Evolutionary conservation across 305 asterid species (phyloP), one percentile per base, ranked within the genome.

Genomic region (Rubia tinctorum): DNA sequence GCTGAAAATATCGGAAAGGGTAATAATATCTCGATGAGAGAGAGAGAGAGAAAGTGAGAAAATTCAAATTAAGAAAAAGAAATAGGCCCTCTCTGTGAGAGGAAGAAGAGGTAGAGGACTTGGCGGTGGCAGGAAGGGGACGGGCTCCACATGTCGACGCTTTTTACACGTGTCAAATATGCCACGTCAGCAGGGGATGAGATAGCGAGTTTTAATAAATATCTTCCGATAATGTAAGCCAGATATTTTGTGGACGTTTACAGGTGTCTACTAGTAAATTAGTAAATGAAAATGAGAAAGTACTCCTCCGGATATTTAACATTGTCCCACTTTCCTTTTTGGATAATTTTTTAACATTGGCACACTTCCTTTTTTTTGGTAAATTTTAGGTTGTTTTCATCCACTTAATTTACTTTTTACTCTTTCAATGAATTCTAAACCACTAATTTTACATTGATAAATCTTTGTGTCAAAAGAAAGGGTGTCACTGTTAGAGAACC

Each of bases 131-230:
- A 34, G 42, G 74, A 18, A 5, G 5, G 15, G 66, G n/a, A 1
- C 58, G 27, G 84, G 82, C 75, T 77, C 98, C 91, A 87, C 91
- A 77, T 74, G 84, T 87, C 76, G 11, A 81, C 88, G 87, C 95
- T 92, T 92, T 76, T 92, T 83, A 84, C 92, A 84, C 88, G 90
- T 90, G 95, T 81, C 88, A 71, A 23, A 68, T 44, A 51, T 34
- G 90, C 86, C 93, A 88, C 77, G 91, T 88, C 84, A 61, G 80
- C 78, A 62, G 30, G 3, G n/a, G 76, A 18, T 55, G 84, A 72
- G 59, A 53, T 17, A 53, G 23, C 23, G 22, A 53, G 8, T 7
- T 18, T 53, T 53, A 53, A 89, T 76, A 85, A 89, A 79, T 86
- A 84, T 86, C 88, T 90, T 58, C 73, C 14, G 69, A 63, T 60